Percentiles rank a stretch among this genome's conserved stretches.
phyloP scores from a whole-genome alignment of 1,284 basidiomycete species.

The Fomitopsis schrenkii region DNA sequence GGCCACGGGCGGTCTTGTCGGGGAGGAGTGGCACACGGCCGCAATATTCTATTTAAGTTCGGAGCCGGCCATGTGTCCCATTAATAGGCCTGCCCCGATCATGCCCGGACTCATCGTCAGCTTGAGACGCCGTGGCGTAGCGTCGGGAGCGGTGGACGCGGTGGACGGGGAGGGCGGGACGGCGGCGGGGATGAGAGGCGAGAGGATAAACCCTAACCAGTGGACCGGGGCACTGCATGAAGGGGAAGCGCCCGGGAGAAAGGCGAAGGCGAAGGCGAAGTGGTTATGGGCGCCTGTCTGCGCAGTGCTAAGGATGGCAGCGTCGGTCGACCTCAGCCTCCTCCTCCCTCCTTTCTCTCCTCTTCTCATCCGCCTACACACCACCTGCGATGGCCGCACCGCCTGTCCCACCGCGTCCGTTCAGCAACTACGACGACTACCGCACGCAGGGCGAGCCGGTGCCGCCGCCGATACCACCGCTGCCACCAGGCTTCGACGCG shows the following conservation, averaged over 20 bases:
- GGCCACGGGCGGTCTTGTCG: no score
- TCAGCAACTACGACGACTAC: slow-evolving; percentile 21
- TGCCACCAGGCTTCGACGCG: slow-evolving; percentile 32
- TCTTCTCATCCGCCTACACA: no score
- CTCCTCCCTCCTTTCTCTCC: no score
- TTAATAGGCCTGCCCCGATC: no score
- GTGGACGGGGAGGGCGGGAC: background rate
- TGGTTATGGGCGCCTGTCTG: background rate
- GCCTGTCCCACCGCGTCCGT: slow-evolving; percentile 25
- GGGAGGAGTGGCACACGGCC: no score
- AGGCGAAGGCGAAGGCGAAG: background rate
- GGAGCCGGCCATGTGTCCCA: background rate
- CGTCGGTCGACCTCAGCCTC: no score
- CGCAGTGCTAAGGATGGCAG: no score
- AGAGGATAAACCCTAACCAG: background rate
- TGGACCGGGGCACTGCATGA: background rate
- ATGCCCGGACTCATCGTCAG: no score
- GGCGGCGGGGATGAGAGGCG: background rate
- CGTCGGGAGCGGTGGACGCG: no score
- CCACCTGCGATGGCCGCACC: slow-evolving; percentile 19
- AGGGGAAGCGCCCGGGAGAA: background rate
- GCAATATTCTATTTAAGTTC: no score
- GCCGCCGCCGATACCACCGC: slow-evolving; percentile 40
- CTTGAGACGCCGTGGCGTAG: no score
- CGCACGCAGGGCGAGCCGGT: slow-evolving; percentile 3